These are phyloP conservation scores for Bretziella fagacearum DNA, from an alignment of 2,329 filamentous ascomycete genomes.

Conservation along the genomic window DNA sequence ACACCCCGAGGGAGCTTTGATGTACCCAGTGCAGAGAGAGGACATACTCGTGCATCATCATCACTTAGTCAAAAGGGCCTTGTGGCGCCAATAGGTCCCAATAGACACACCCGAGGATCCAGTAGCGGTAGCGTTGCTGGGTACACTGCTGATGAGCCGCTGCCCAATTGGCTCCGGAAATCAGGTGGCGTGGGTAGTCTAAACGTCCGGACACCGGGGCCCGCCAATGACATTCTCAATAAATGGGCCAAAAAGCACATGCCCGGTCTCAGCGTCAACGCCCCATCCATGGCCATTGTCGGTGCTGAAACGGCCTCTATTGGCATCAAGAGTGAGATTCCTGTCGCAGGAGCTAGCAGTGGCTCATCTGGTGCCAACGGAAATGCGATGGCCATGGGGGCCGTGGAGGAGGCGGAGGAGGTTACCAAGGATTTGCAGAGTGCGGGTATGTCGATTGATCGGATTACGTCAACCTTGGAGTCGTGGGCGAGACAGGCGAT, in stretches of 20 bases:
- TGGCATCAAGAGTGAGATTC: conserved; percentile 28
- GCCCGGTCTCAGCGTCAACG: conserved; percentile 57
- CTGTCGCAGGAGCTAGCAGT: conserved; percentile 12
- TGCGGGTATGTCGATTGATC: conserved; percentile 48
- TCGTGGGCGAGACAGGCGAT: conserved; percentile 79
- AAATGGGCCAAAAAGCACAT: conserved; percentile 70
- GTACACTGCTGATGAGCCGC: conserved; percentile 17
- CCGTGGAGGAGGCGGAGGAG: background rate
- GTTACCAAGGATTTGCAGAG: conserved; percentile 16
- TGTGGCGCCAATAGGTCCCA: background rate
- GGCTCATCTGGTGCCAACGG: conserved; percentile 22
- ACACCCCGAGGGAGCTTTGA: conserved; percentile 35
- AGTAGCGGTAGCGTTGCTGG: background rate
- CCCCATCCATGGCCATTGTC: conserved; percentile 49
- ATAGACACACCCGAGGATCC: conserved; percentile 2
- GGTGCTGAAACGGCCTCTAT: conserved; percentile 43
- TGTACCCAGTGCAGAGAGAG: background rate
- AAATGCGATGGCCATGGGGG: conserved; percentile 18
- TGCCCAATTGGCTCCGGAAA: conserved; percentile 52
- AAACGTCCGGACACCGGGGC: conserved; percentile 56
- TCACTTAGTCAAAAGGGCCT: background rate
- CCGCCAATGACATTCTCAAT: conserved; percentile 70
- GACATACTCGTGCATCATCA: background rate
- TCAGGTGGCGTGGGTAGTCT: conserved; percentile 83
- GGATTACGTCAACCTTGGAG: conserved; percentile 74